Evolutionary conservation across 163 green algal species (phyloP).

Genomic region (Scenedesmus sp.): DNA sequence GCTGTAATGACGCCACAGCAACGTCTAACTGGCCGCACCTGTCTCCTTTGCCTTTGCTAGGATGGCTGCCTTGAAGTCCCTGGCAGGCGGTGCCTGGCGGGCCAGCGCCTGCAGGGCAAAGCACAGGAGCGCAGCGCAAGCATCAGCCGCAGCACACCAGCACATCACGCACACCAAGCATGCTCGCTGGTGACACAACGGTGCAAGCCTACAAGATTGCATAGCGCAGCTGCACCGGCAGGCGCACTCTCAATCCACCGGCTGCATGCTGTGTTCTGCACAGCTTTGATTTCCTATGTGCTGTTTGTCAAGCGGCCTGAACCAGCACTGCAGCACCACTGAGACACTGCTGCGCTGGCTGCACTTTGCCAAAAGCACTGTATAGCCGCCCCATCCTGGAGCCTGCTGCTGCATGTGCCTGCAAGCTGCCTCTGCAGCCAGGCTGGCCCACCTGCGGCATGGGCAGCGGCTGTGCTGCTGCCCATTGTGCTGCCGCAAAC

Average conservation of each 20-base stretch:
- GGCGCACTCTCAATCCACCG: no score
- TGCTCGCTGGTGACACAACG: neutral
- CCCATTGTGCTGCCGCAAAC: no score
- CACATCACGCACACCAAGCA: neutral
- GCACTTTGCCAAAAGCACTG: no score
- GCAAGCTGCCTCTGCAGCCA: neutral
- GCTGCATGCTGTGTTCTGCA: no score
- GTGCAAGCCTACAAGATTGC: neutral
- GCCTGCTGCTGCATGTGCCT: neutral
- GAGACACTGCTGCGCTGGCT: no score
- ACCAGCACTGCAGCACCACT: no score
- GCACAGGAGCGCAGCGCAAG: neutral
- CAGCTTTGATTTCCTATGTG: no score
- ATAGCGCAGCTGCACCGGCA: no score
- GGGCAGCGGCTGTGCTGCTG: conserved; percentile 61
- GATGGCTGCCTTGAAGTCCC: conserved; percentile 95
- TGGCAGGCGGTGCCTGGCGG: conserved; percentile 65
- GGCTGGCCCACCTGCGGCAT: conserved; percentile 59
- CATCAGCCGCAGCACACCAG: neutral
- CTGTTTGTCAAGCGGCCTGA: no score
- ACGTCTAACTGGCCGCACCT: conserved; percentile 39
- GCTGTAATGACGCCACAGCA: no score
- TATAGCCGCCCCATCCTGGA: no score
- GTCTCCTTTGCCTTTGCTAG: conserved; percentile 68
- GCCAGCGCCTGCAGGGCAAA: conserved; percentile 38